These are phyloP conservation scores for Xylariaceae sp. DNA, from an alignment of 2,329 filamentous ascomycete species.

Conservation along the genomic window DNA sequence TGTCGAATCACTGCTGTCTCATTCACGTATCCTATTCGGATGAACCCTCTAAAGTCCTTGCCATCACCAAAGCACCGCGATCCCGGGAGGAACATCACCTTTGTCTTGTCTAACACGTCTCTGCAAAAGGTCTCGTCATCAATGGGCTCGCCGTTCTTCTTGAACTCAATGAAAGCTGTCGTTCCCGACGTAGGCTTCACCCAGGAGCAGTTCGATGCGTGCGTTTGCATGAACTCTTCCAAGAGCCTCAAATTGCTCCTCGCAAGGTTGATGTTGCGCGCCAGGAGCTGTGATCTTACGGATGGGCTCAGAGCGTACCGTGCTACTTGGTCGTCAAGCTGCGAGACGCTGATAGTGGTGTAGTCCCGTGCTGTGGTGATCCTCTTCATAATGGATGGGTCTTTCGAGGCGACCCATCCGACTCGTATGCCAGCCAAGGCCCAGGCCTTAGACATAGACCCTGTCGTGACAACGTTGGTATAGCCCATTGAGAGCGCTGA, in stretches of 20 bases:
- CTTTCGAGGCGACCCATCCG: slow-evolving; percentile 70
- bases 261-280: slow-evolving; percentile 53
- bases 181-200: slow-evolving; percentile 73
- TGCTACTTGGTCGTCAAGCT: slow-evolving; percentile 75
- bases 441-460: slow-evolving; percentile 84
- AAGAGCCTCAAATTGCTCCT: slow-evolving; percentile 57
- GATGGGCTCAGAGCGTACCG: slow-evolving; percentile 61
- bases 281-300: slow-evolving; percentile 27
- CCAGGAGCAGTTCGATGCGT: slow-evolving; percentile 60
- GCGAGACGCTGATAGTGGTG: slow-evolving; percentile 82
- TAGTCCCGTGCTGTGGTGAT: slow-evolving; percentile 69
- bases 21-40: slow-evolving; percentile 73
- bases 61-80: slow-evolving; percentile 64
- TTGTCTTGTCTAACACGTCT: slow-evolving; percentile 62
- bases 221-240: slow-evolving; percentile 57
- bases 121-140: slow-evolving; percentile 71
- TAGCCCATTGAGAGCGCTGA: slow-evolving; percentile 71
- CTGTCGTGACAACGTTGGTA: slow-evolving; percentile 64
- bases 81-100: slow-evolving; percentile 72
- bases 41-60: slow-evolving; percentile 60
- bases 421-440: slow-evolving; percentile 75
- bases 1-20: slow-evolving; percentile 65
- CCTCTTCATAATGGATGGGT: slow-evolving; percentile 43
- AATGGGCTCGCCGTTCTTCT: slow-evolving; percentile 55
- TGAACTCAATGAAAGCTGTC: slow-evolving; percentile 72